Evolutionary conservation across 2,329 filamentous ascomycete genomes (phyloP), one percentile per base, ranked within the genome.

Genomic region (Colletotrichum incanum): DNA sequence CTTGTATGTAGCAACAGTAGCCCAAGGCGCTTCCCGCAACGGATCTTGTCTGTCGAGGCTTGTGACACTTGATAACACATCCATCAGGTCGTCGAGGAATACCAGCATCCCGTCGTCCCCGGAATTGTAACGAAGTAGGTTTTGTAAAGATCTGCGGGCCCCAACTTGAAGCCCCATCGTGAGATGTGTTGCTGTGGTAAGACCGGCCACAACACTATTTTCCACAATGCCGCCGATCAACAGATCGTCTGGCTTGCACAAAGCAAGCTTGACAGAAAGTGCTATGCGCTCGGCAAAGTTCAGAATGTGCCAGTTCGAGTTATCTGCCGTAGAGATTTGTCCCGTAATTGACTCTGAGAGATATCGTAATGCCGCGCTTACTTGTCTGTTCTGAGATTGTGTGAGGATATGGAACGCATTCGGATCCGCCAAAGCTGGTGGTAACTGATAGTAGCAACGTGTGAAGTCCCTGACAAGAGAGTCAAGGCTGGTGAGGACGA

Each of bases 171-270:
- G 74, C 2, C 77, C 79, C 37, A 77, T 58, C 0, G 76, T 78
- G 14, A 80, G 71, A 56, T 81, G 80, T 2, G 77, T 80, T 1
- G 78, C 75, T 9, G 79, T 75, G 52, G 80, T 79, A n/a, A 81
- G 71, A 1, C 79, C 79, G 9, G 78, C 79, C 0, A 77, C 73
- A 1, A 80, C 68, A 23, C 75, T 80, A 39, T 76, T 79, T 16
- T 82, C 80, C 11, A 82, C 79, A 26, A 82, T 80, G 2, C 80
- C 80, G 9, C 78, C 78, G n/a, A 82, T 78, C 6, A 82, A 66
- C 0, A 82, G 74, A 60, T 80, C 76, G 49, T 82, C 80, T 0
- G 80, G 80, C 23, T 77, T 79, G 62, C 77, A 81, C 14, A 82
- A 72, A 8, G 75, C 75, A 23, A 82, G 74, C 43, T 77, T 78